Conservation (phyloP, 2,329 filamentous ascomycete species). For the Fusarium nygamai region DNA sequence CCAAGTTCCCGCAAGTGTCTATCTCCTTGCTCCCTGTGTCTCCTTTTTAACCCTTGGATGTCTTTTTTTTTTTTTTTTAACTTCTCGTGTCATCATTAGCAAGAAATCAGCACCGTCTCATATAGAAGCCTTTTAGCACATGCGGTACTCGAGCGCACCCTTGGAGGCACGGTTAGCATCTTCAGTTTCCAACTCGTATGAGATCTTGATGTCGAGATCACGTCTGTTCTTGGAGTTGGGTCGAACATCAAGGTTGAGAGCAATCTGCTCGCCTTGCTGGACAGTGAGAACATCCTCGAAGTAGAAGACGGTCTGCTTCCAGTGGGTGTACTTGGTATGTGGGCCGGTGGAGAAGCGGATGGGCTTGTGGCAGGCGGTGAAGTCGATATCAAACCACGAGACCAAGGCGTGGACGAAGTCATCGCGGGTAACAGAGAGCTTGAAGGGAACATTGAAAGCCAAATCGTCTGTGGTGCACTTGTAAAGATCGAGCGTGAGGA, state of each 20-base stretch:
- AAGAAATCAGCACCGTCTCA: slow-evolving; percentile 24
- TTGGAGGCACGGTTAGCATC: slow-evolving; percentile 75
- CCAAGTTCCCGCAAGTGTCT: slow-evolving; percentile 34
- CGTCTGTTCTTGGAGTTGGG: slow-evolving; percentile 95
- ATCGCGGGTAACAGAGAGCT: slow-evolving; percentile 79
- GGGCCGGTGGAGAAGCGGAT: slow-evolving; percentile 97
- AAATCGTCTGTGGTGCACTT: slow-evolving; percentile 86
- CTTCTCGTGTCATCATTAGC: slow-evolving; percentile 42
- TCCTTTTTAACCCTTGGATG: slow-evolving; percentile 2
- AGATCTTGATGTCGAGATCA: slow-evolving; percentile 90
- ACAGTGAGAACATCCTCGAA: slow-evolving; percentile 92
- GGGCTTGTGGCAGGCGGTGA: slow-evolving; percentile 97
- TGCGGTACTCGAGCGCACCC: slow-evolving; percentile 83
- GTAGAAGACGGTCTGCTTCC: slow-evolving; percentile 99
- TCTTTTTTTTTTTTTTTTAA: slow-evolving; percentile 8
- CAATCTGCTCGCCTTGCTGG: slow-evolving; percentile 83
- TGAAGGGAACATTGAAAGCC: slow-evolving; percentile 82
- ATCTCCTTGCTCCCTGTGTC: slow-evolving; percentile 6
- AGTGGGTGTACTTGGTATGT: slow-evolving; percentile 99
- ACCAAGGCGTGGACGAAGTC: slow-evolving; percentile 98
- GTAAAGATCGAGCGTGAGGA: slow-evolving; percentile 93
- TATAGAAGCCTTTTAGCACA: slow-evolving; percentile 62
- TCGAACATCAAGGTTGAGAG: slow-evolving; percentile 79
- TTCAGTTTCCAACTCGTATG: slow-evolving; percentile 81
- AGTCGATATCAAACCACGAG: slow-evolving; percentile 99